These are phyloP conservation scores for Populus deltoides DNA, from an alignment of 345 rosid species.

Conservation along the genomic window DNA sequence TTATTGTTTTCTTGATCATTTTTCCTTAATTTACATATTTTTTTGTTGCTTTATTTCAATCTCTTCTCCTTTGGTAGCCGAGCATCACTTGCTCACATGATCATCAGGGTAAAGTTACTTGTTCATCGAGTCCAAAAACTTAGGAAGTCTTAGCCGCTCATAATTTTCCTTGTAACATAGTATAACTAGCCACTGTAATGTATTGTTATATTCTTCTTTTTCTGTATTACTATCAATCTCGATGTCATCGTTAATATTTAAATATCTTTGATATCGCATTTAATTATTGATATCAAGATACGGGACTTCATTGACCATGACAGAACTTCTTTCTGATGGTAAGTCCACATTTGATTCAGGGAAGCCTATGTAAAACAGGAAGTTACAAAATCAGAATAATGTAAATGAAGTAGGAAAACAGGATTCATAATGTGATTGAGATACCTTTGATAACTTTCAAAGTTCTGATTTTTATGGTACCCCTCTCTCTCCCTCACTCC, in stretches of 20 bases:
- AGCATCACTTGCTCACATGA: not conserved
- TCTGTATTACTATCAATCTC: not conserved
- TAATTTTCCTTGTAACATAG: not conserved
- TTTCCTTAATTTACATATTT: not conserved
- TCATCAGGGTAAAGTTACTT: not conserved
- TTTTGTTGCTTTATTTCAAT: not conserved
- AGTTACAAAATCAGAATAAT: not conserved
- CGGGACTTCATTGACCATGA: not conserved
- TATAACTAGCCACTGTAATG: not conserved
- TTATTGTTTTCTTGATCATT: not conserved
- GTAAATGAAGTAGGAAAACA: not conserved
- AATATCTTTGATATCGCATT: not conserved
- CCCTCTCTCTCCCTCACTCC: not conserved
- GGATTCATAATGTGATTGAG: not conserved
- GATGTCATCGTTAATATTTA: not conserved
- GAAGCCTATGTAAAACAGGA: not conserved
- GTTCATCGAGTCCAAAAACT: not conserved
- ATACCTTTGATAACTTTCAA: not conserved
- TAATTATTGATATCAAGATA: not conserved
- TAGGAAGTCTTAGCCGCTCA: not conserved
- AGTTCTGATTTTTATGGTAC: not conserved
- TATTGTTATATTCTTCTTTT: not conserved
- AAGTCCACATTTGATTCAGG: not conserved
- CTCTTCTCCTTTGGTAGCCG: not conserved
- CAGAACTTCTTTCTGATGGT: not conserved